Evolutionary conservation across 148 eudicot genomes (phyloP), one percentile per base, ranked within the genome.

Genomic region (Rhododendron kiyosumense): DNA sequence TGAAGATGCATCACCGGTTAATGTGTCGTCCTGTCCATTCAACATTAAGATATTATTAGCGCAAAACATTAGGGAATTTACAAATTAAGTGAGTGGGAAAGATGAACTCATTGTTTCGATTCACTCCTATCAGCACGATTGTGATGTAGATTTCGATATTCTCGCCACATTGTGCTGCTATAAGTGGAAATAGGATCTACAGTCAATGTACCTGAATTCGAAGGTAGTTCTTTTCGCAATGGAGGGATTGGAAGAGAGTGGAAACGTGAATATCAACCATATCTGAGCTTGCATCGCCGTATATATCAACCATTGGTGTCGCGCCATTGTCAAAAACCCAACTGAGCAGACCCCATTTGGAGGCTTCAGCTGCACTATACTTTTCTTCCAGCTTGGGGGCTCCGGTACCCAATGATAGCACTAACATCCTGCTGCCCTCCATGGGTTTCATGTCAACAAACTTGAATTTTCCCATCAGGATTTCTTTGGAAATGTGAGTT

Each of bases 1-100:
- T 0, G 96, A 91, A 3, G 96, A 82, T 78, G 90, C 88, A n/a
- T 90, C 87, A 17, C 96, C 96, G 0, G 85, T 78, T 78, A 94
- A 88, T 11, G 84, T 85, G 76, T 93, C 93, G 57, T 91, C 94
- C 95, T 95, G 90, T 65, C 65, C 36, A 67, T 18, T 28, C 54
- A 67, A 22, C 57, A 45, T 11, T 15, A 8, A 45, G 57, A 26
- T 3, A 26, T 59, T 59, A 22, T 59, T 59, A 36, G 32, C 4
- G 5, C 11, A 10, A 41, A 41, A 41, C 45, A 41, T 41, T 41
- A 41, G 8, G 45, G 45, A 41, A 41, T 41, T 0, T 41, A 41
- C 45, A 41, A 6, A 36, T 36, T 36, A 36, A 41, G 45, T 41
- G 45, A 41, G 45, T 0, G 45, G 45, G 7, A 41, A 41, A 6